Conservation (phyloP, 2,329 filamentous ascomycete genomes). For the Colletotrichum endophyticum region DNA sequence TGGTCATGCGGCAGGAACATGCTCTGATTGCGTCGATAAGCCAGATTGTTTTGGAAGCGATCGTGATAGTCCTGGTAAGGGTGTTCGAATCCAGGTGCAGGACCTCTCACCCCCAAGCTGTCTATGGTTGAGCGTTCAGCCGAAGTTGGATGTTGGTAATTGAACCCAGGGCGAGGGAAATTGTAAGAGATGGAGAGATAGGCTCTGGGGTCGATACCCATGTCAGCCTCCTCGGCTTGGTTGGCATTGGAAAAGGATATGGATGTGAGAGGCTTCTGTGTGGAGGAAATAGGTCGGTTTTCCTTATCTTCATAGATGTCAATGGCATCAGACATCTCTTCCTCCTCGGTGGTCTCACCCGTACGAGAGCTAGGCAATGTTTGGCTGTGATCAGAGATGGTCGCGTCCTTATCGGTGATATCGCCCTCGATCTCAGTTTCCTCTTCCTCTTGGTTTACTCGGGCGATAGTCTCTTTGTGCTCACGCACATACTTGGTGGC, state of each 20-base stretch:
- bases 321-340: not conserved
- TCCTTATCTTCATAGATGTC: not conserved
- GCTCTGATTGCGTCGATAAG: not conserved
- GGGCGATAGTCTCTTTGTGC: constrained; percentile 27
- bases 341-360: not conserved
- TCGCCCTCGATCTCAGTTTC: not conserved
- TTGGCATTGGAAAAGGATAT: not conserved
- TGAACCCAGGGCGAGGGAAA: not conserved
- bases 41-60: not conserved
- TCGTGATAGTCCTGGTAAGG: not conserved
- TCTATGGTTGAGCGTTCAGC: not conserved
- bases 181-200: not conserved
- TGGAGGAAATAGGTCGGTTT: not conserved
- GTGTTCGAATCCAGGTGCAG: not conserved
- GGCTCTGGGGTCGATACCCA: not conserved
- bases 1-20: not conserved
- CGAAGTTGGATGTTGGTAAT: not conserved
- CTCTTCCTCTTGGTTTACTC: not conserved
- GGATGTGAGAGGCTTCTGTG: not conserved
- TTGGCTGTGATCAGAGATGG: not conserved
- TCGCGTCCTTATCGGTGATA: not conserved
- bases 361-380: not conserved
- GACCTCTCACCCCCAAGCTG: not conserved
- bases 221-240: not conserved
- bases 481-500: constrained; percentile 37